Percentiles rank a stretch among this genome's conserved stretches.
These are phyloP conservation scores for Apiotrichum porosum DNA, from an alignment of 1,284 basidiomycete species.

Conservation along the genomic window DNA sequence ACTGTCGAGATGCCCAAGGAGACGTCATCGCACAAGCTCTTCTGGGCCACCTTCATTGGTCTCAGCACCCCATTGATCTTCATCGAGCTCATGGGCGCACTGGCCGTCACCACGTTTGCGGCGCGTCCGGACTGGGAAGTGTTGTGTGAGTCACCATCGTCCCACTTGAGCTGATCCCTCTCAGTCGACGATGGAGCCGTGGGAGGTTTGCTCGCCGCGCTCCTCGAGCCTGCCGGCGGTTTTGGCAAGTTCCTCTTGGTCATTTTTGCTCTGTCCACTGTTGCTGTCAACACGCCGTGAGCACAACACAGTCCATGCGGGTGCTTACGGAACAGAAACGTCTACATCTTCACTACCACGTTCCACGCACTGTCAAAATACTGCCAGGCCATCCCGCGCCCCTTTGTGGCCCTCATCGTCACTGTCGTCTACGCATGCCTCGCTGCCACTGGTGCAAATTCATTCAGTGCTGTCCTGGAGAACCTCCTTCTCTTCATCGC, in stretches of 20 bases:
- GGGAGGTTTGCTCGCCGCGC: constrained; percentile 37
- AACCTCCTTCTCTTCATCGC: constrained; percentile 25
- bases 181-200: constrained; percentile 11
- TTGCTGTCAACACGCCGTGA: constrained; percentile 27
- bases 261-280: neutral
- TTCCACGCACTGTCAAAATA: constrained; percentile 44
- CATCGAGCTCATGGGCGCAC: constrained; percentile 49
- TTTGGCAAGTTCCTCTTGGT: constrained; percentile 41
- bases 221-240: constrained; percentile 28
- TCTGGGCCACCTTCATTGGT: constrained; percentile 41
- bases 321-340: too few relatives aligned
- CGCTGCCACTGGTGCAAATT: constrained; percentile 49
- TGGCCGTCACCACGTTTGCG: constrained; percentile 32
- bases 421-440: constrained; percentile 28
- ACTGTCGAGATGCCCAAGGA: too few relatives aligned
- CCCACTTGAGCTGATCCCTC: neutral
- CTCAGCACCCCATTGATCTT: constrained; percentile 50
- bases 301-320: too few relatives aligned
- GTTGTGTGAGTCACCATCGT: neutral
- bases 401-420: constrained; percentile 34
- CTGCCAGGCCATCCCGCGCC: constrained; percentile 44
- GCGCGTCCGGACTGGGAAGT: neutral
- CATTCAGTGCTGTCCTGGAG: constrained; percentile 7
- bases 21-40: constrained; percentile 37
- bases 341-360: constrained; percentile 45